phyloP scores from a whole-genome alignment of 176 grass and related monocot genomes.

The Lolium rigidum region DNA sequence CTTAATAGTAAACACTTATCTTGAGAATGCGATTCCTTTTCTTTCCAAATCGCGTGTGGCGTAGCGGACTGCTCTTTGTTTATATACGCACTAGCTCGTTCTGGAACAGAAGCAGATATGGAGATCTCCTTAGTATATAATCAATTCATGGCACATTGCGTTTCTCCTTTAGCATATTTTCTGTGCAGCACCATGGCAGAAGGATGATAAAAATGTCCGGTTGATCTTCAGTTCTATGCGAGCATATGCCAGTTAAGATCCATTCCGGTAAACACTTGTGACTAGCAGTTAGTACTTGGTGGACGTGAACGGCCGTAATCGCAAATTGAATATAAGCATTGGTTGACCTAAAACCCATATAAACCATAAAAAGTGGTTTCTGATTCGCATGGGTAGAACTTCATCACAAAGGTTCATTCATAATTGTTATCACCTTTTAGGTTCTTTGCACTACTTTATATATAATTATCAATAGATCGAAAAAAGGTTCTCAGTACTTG shows the following conservation, averaged over 20 bases:
- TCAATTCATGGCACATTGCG: neutral
- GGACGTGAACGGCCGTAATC: no score
- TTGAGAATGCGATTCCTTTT: constrained; percentile 1
- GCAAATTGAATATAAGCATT: no score
- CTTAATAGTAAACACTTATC: neutral
- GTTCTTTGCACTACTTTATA: no score
- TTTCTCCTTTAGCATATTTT: neutral
- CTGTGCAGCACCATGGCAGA: neutral
- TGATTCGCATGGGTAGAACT: no score
- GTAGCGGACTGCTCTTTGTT: neutral
- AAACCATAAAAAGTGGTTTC: no score
- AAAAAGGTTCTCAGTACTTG: no score
- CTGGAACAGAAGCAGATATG: neutral
- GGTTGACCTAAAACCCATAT: no score
- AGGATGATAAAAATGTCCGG: neutral
- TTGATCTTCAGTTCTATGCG: neutral
- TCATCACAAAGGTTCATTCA: no score
- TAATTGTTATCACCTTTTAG: no score
- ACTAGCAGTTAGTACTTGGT: neutral
- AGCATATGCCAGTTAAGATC: neutral
- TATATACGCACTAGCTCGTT: constrained; percentile 1
- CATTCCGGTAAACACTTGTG: neutral
- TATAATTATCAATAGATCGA: no score
- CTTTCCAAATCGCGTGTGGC: constrained; percentile 3
- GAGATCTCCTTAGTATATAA: neutral